Conservation (phyloP, 495 filamentous ascomycete genomes). For the Hypoxylon lenormandii region DNA sequence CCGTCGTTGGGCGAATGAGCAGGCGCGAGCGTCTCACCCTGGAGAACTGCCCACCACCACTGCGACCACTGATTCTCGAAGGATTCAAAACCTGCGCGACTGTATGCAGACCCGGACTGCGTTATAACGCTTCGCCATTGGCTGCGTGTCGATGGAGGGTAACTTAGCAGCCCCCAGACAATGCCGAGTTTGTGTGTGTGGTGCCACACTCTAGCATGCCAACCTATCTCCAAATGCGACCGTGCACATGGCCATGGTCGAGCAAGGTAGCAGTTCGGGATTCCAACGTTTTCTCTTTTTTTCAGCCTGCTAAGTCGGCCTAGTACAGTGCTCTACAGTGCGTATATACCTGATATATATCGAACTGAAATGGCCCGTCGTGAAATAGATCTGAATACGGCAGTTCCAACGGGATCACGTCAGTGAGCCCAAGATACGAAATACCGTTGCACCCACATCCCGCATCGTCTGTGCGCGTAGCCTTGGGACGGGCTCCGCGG, state of each 20-base stretch:
- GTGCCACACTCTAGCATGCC: constrained; percentile 35
- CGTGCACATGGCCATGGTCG: constrained; percentile 23
- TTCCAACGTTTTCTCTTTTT: constrained; percentile 4
- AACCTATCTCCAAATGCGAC: constrained; percentile 42
- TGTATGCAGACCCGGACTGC: constrained; percentile 17
- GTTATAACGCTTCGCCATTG: constrained; percentile 25
- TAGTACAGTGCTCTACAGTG: constrained; percentile 9
- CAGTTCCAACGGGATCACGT: neutral
- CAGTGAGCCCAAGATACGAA: constrained; percentile 3
- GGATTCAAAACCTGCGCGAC: constrained; percentile 39
- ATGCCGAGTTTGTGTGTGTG: constrained; percentile 22
- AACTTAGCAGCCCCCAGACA: constrained; percentile 34
- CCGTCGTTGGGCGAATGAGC: constrained; percentile 25
- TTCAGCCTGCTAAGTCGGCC: constrained; percentile 25
- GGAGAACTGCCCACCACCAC: constrained; percentile 31
- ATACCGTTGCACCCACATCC: constrained; percentile 23
- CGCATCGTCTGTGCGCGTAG: constrained; percentile 40
- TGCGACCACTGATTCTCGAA: constrained; percentile 31
- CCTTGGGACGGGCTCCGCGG: constrained; percentile 4
- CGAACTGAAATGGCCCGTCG: constrained; percentile 1
- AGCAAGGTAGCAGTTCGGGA: neutral
- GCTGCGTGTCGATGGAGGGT: constrained; percentile 19
- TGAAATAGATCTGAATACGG: constrained; percentile 11
- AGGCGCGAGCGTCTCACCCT: constrained; percentile 31
- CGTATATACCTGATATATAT: neutral